Base-by-base conservation (phyloP, 2,329 filamentous ascomycete genomes). In the Cladorrhinum sp. region DNA sequence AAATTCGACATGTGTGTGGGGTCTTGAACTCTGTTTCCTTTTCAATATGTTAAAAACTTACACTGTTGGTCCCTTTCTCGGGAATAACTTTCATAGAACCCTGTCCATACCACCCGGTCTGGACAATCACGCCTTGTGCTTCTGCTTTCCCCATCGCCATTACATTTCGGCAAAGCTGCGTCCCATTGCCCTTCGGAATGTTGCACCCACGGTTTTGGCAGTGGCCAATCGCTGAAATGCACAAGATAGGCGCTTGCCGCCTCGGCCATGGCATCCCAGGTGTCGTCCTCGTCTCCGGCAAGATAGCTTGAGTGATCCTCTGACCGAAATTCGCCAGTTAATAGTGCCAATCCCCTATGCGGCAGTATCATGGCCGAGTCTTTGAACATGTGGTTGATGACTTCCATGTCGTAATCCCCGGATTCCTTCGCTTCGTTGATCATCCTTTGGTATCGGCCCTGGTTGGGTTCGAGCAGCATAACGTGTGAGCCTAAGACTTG, bases 151-250 rank as follows among this genome's bases (percentile, higher is more conserved):
- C 21, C 54, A 9, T 20, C 54, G 2, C 26, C 39, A 23, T 21
- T 8, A 57, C 54, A 57, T 26, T n/a, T 57, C 9, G 54, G 54
- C 54, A 57, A 16, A 14, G 39, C 54, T 20, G 26, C 54, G 14
- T 46, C 49, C 54, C 54, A 57, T 33, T 57, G 54, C 24, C 21
- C 36, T 6, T 49, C 39, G 10, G 12, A 46, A 49, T 57, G 54
- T 1, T 18, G 14, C 14, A 28, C 42, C 54, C 54, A 57, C 2
- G 54, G 54, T 42, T 57, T 57, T 3, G 54, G 54, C 1, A 57
- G 24, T 21, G 54, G 54, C 54, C 54, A 57, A 14, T 57, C 54
- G 39, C 54, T 57, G 42, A 57, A 57, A 49, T 57, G 54, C 6
- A 57, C 54, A 20, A 57, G 18, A 30, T 30, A 57, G 10, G 36